These are phyloP conservation scores for Chlorociboria aeruginascens DNA, from an alignment of 495 filamentous ascomycete genomes.

Conservation along the genomic window DNA sequence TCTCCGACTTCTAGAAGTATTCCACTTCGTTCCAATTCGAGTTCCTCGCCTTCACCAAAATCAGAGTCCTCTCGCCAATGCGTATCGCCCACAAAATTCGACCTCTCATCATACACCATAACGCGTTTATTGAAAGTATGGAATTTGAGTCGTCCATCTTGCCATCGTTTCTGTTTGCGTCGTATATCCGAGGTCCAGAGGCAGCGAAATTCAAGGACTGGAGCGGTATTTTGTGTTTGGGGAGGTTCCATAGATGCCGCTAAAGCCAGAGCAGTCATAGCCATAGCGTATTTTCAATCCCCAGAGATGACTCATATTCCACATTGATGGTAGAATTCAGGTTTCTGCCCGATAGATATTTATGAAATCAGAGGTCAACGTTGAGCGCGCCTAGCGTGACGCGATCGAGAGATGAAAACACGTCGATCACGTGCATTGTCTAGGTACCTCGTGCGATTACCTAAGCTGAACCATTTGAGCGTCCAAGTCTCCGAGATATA, in stretches of 20 bases:
- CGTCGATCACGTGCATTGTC: neutral
- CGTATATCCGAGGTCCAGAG: constrained; percentile 77
- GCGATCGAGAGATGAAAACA: neutral
- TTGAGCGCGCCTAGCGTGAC: too few relatives aligned
- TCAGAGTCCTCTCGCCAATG: constrained; percentile 61
- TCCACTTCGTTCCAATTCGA: constrained; percentile 62
- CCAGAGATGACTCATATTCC: neutral
- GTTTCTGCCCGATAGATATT: neutral
- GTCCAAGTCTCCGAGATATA: too few relatives aligned
- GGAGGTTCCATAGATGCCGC: constrained; percentile 7
- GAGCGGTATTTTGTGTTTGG: constrained; percentile 50
- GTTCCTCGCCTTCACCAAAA: constrained; percentile 64
- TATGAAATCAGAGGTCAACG: too few relatives aligned
- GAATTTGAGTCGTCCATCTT: constrained; percentile 77
- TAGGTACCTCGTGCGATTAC: too few relatives aligned
- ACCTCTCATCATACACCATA: constrained; percentile 77
- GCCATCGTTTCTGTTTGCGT: constrained; percentile 83
- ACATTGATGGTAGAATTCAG: neutral
- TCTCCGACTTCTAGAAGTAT: constrained; percentile 72
- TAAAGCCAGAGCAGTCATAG: neutral
- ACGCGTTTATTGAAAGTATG: constrained; percentile 86
- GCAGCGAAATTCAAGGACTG: constrained; percentile 68
- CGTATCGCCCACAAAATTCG: constrained; percentile 73
- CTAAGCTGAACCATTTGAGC: too few relatives aligned
- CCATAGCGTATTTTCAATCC: neutral